Percentiles rank a stretch among this genome's conserved stretches.
phyloP scores from a whole-genome alignment of 2,329 filamentous ascomycete genomes.

The Fusarium citri region DNA sequence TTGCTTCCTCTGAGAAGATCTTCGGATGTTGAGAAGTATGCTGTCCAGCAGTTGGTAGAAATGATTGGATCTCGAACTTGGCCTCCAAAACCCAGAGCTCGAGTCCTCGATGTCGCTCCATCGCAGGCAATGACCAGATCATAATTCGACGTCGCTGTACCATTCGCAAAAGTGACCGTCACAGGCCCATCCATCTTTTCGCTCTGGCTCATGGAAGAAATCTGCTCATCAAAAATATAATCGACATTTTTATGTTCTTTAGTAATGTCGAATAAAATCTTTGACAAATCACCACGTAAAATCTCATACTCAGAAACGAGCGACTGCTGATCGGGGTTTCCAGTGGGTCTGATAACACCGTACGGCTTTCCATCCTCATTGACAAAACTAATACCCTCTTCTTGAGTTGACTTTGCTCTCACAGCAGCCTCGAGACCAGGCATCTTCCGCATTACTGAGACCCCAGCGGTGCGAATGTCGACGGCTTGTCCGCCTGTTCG shows the following conservation, averaged over 20 bases:
- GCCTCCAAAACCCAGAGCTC: slow-evolving; percentile 8
- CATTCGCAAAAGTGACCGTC: slow-evolving; percentile 13
- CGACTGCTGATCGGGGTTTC: slow-evolving; percentile 19
- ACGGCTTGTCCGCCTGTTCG: slow-evolving; percentile 53
- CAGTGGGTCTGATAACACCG: slow-evolving; percentile 12
- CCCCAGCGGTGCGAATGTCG: slow-evolving; percentile 53
- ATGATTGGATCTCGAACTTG: slow-evolving; percentile 4
- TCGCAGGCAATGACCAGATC: slow-evolving; percentile 21
- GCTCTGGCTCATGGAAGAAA: slow-evolving; percentile 10
- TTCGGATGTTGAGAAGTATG: slow-evolving; percentile 55
- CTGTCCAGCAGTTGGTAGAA: slow-evolving; percentile 52
- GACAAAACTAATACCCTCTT: slow-evolving; percentile 23
- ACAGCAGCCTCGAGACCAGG: slow-evolving; percentile 48
- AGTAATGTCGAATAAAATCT: slow-evolving; percentile 13
- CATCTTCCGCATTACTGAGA: slow-evolving; percentile 54
- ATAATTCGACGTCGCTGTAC: slow-evolving; percentile 6
- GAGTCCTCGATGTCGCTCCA: slow-evolving; percentile 16
- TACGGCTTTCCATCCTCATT: slow-evolving; percentile 1
- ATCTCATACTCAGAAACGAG: slow-evolving; percentile 26
- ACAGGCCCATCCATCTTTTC: slow-evolving; percentile 1
- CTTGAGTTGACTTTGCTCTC: slow-evolving; percentile 9
- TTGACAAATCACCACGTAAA: slow-evolving; percentile 15
- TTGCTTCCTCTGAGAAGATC: slow-evolving; percentile 54
- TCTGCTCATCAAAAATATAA: slow-evolving; percentile 23
- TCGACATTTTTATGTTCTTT: slow-evolving; percentile 11